Evolutionary conservation across 108 stramenopile species (phyloP).

Genomic region (Nitzschia putrida): DNA sequence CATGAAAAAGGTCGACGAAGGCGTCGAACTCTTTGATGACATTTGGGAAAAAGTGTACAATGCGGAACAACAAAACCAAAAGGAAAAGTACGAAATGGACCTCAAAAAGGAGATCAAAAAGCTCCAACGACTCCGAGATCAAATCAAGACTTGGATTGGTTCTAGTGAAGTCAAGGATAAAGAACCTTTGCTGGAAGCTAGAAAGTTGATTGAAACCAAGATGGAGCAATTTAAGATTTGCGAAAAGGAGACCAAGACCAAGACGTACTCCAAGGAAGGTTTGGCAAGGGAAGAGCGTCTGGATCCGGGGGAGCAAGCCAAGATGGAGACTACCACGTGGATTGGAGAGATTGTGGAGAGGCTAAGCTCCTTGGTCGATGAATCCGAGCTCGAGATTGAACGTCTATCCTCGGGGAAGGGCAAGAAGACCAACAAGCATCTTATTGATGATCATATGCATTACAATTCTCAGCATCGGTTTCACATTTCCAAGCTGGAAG

Average conservation of each 20-base stretch:
- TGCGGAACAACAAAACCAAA: slow-evolving; percentile 94
- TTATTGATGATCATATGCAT: slow-evolving; percentile 78
- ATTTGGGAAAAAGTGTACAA: slow-evolving; percentile 98
- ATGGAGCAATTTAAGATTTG: slow-evolving; percentile 99
- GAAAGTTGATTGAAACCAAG: slow-evolving; percentile 92
- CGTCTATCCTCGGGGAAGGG: slow-evolving; percentile 75
- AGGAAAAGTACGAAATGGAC: slow-evolving; percentile 98
- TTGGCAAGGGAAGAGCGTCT: slow-evolving; percentile 79
- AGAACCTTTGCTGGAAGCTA: slow-evolving; percentile 75
- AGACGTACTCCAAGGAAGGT: slow-evolving; percentile 97
- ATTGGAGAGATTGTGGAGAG: slow-evolving; percentile 76
- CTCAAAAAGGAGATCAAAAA: slow-evolving; percentile 99
- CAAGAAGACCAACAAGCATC: slow-evolving; percentile 80
- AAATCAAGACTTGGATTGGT: slow-evolving; percentile 98
- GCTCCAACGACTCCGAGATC: slow-evolving; percentile 95
- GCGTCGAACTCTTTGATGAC: slow-evolving; percentile 95
- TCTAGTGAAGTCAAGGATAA: slow-evolving; percentile 98
- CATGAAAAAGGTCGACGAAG: slow-evolving; percentile 97
- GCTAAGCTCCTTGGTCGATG: slow-evolving; percentile 70
- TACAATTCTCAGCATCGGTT: slow-evolving; percentile 81
- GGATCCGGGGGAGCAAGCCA: slow-evolving; percentile 81
- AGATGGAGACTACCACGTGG: slow-evolving; percentile 71
- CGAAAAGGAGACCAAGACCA: slow-evolving; percentile 99
- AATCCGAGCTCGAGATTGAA: slow-evolving; percentile 89
- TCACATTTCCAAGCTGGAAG: slow-evolving; percentile 94